Evolutionary conservation across 257 asterid species (phyloP), one percentile per base, ranked within the genome.

Genomic region (Solanum etuberosum): DNA sequence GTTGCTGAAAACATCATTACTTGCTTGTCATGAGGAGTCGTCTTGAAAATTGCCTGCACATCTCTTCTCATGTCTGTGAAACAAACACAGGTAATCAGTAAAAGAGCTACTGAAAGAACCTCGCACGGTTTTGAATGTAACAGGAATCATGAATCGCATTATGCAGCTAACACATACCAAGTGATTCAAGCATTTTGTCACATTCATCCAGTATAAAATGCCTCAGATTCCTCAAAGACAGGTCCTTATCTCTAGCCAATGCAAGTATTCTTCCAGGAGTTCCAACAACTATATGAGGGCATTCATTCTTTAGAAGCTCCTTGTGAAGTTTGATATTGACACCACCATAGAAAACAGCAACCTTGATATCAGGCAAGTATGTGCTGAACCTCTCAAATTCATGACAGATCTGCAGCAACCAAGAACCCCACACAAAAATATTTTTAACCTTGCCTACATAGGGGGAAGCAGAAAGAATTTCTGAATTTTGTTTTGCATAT

Each of bases 1-100:
- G 98, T 96, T 43, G 98, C 98, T n/a, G 97, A 94, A 87, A 95
- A 95, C 98, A 95, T 95, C 98, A 94, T 95, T 40, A 95, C 98
- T 92, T 95, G 98, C 92, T 95, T 95, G 88, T 95, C 98, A 78
- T 95, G 98, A 71, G 98, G 98, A 42, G 97, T 95, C 97, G 92
- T 92, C 91, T 94, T 94, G 93, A 95, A 95, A 88, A 95, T 95
- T 90, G 92, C 97, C 91, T 95, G 98, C 46, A 95, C 98, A 89
- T 95, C 98, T 92, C 94, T 94, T 91, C 98, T 88, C 98, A 95
- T 96, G 90, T 95, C 98, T 95, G 90, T 51, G 65, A 27, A 34
- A 14, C 57, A 37, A 90, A 13, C 14, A 32, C 63, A 70, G 40
- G 6, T n/a, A 83, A 40, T n/a, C 21, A 32, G 46, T 15, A 23